These are phyloP conservation scores for Przewalskia tangutica DNA, from an alignment of 257 asterid genomes.

Conservation along the genomic window DNA sequence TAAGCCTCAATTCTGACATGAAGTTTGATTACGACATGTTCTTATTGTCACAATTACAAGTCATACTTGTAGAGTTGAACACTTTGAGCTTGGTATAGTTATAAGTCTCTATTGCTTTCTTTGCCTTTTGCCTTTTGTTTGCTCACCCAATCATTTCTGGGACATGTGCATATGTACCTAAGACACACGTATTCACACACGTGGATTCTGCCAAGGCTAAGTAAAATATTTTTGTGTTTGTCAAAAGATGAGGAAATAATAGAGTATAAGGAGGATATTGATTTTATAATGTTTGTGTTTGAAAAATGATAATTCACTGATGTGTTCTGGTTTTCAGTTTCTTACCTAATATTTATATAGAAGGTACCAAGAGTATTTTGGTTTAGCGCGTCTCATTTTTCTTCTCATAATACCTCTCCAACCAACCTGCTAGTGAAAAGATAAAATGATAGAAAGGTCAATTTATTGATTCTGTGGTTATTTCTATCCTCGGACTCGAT, in stretches of 20 bases:
- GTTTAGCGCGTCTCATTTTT: neutral
- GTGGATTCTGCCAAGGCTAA: neutral
- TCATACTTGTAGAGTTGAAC: neutral
- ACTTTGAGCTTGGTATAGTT: neutral
- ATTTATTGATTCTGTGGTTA: neutral
- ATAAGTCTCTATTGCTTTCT: neutral
- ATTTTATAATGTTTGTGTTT: neutral
- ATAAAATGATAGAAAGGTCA: neutral
- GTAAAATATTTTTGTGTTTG: neutral
- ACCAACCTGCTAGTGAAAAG: neutral
- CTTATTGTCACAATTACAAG: neutral
- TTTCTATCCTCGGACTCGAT: neutral
- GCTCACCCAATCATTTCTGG: neutral
- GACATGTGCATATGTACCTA: neutral
- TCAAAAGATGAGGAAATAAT: neutral
- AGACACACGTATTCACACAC: neutral
- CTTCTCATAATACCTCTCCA: neutral
- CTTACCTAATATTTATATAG: neutral
- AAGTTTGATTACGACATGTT: neutral
- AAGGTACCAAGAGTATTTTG: neutral
- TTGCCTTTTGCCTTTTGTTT: neutral
- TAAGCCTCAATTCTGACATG: constrained; percentile 11
- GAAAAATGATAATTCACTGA: neutral
- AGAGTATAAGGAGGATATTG: neutral
- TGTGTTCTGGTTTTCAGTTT: neutral